Percentiles rank a stretch among this genome's conserved stretches.
Conservation (phyloP, 2,329 filamentous ascomycete species). For the Fusarium mundagurra region DNA sequence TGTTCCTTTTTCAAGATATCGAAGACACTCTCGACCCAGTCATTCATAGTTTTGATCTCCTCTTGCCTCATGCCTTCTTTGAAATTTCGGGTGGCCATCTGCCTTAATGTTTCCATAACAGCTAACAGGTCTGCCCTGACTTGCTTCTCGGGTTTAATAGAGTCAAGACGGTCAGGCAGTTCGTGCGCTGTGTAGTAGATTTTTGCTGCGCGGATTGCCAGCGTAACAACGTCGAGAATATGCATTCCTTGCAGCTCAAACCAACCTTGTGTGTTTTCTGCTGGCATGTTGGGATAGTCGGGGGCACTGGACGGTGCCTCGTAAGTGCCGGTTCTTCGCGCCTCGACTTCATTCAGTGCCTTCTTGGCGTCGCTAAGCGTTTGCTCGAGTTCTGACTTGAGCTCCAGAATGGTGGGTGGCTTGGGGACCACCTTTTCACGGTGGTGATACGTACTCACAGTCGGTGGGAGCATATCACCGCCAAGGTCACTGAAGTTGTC, state of each 20-base stretch:
- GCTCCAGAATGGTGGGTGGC: slow-evolving; percentile 82
- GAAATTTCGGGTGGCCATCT: slow-evolving; percentile 90
- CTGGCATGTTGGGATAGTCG: slow-evolving; percentile 52
- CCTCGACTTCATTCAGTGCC: slow-evolving; percentile 69
- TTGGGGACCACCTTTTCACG: slow-evolving; percentile 83
- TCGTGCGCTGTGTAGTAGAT: slow-evolving; percentile 96
- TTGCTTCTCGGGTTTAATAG: slow-evolving; percentile 87
- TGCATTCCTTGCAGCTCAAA: slow-evolving; percentile 91
- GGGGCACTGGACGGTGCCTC: slow-evolving; percentile 42
- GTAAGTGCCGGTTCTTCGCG: slow-evolving; percentile 48
- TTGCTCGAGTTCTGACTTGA: slow-evolving; percentile 74
- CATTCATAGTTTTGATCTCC: slow-evolving; percentile 78
- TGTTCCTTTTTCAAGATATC: slow-evolving; percentile 81
- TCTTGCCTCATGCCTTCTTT: slow-evolving; percentile 81
- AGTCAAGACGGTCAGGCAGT: slow-evolving; percentile 82
- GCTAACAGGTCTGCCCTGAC: slow-evolving; percentile 85
- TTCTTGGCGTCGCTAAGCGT: slow-evolving; percentile 75
- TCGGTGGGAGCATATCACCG: slow-evolving; percentile 90
- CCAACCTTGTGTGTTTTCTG: slow-evolving; percentile 70
- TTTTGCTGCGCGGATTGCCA: slow-evolving; percentile 95
- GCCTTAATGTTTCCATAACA: slow-evolving; percentile 90
- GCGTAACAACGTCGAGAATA: slow-evolving; percentile 89
- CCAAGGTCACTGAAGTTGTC: slow-evolving; percentile 71
- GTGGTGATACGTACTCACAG: slow-evolving; percentile 93
- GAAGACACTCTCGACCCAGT: slow-evolving; percentile 83